Base-by-base conservation (phyloP, 1,284 basidiomycete genomes). In the Tremellales sp. region DNA sequence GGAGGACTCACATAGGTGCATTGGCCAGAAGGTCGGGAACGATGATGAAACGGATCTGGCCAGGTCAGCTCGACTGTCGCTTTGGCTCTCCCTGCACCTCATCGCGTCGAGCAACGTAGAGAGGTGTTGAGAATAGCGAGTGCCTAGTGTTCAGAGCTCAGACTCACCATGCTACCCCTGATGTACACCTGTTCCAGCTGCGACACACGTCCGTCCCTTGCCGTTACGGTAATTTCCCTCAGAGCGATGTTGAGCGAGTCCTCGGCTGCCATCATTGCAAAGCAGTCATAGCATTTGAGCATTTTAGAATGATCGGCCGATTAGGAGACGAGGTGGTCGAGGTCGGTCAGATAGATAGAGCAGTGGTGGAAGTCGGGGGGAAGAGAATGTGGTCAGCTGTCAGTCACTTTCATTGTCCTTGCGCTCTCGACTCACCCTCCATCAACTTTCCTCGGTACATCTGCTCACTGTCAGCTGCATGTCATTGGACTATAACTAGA, bases 161-260 rank as follows among this genome's bases (percentile, higher is more conserved):
- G n/a, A n/a, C 72, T 53, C 52, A 75, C 72, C 89, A 97, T 97
- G 74, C 89, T 93, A 59, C 96, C 96, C 61, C 96, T 82, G 65
- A 99, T 98, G 76, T 98, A 99, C 37, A 97, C 93, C 75, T 97
- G 94, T 78, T 98, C 94, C 48, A 99, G 81, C 74, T 98, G 96
- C n/a, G 93, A 94, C 39, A 98, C 91, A 67, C 96, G 89, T 42
- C 96, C 96, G 79, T 99, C 96, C 51, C 94, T 84, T 48, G 89
- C 91, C 11, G 96, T 99, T 22, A 97, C 96, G 21, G 94, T 97
- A 67, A 98, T 96, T 57, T 97, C 91, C 74, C 85, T 92, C 61
- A 98, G 75, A 1, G 93, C 91, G 68, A 98, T 92, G 77, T 98
- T 98, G 45, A 98, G 79, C 68, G 94, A 97, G 73, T 99, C 96